phyloP scores from a whole-genome alignment of 1,284 basidiomycete genomes.

The Mycena citricolor region DNA sequence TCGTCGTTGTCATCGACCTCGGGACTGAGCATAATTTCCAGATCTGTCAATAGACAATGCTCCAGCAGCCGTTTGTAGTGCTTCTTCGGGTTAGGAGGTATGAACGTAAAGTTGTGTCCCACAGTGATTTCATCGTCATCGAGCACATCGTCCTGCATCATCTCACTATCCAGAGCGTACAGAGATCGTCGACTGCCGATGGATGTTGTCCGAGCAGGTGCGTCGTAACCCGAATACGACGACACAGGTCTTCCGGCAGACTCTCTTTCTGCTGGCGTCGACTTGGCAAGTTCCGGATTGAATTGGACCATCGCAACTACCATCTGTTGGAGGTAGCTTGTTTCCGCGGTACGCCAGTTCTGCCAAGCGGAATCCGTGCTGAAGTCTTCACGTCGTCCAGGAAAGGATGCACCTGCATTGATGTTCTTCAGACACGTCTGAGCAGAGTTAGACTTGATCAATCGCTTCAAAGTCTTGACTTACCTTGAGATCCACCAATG shows the following conservation, averaged over 20 bases:
- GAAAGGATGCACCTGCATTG: slow-evolving; percentile 80
- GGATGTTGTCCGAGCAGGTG: slow-evolving; percentile 53
- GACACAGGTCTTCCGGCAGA: slow-evolving; percentile 55
- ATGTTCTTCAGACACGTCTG: slow-evolving; percentile 92
- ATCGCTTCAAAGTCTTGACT: slow-evolving; percentile 18
- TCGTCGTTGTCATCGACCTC: slow-evolving; percentile 94
- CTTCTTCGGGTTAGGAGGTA: slow-evolving; percentile 85
- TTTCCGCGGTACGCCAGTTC: slow-evolving; percentile 84
- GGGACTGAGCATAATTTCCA: slow-evolving; percentile 85
- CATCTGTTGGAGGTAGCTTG: slow-evolving; percentile 80
- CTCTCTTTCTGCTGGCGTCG: slow-evolving; percentile 56
- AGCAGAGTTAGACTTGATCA: slow-evolving; percentile 15
- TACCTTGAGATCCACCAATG: slow-evolving; percentile 82
- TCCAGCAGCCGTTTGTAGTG: slow-evolving; percentile 86
- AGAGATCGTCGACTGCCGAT: slow-evolving; percentile 67
- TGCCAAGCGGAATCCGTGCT: slow-evolving; percentile 78
- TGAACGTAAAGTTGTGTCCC: slow-evolving; percentile 81
- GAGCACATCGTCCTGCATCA: slow-evolving; percentile 43
- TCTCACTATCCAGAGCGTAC: slow-evolving; percentile 34
- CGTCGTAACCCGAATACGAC: slow-evolving; percentile 45
- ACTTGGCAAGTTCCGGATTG: slow-evolving; percentile 87
- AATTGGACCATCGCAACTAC: slow-evolving; percentile 87
- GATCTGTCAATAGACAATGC: slow-evolving; percentile 81
- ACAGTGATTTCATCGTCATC: slow-evolving; percentile 69
- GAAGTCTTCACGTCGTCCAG: slow-evolving; percentile 87